These are phyloP conservation scores for Oryza meyeriana DNA, from an alignment of 176 grass and related monocot genomes.

Conservation along the genomic window DNA sequence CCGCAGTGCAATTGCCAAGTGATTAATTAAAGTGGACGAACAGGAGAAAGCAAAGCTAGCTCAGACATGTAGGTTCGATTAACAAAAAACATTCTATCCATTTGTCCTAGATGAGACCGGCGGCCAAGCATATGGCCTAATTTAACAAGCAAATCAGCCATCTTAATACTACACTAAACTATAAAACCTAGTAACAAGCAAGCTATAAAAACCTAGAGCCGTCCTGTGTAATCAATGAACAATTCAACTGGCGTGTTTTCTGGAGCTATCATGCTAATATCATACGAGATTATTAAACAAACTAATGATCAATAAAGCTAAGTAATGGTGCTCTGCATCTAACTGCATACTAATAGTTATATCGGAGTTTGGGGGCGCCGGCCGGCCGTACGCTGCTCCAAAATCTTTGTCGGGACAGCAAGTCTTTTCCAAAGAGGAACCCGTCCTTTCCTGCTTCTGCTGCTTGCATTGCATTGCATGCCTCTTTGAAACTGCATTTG, in stretches of 20 bases:
- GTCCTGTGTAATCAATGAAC: neutral
- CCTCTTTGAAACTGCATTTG: neutral
- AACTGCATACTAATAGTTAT: neutral
- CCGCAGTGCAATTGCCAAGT: neutral
- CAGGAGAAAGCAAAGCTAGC: neutral
- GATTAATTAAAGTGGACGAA: neutral
- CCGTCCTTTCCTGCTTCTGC: slow-evolving; percentile 33
- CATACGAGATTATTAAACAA: neutral
- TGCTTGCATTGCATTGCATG: neutral
- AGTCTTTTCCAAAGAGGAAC: slow-evolving; percentile 35
- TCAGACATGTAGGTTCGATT: neutral
- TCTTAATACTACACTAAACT: no score
- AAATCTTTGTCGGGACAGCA: slow-evolving; percentile 47
- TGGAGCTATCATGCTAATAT: neutral
- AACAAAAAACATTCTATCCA: neutral
- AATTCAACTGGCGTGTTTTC: neutral
- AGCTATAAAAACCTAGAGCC: neutral
- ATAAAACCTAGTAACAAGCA: no score
- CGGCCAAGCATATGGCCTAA: neutral
- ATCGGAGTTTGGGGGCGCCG: slow-evolving; percentile 29
- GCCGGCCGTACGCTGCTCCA: slow-evolving; percentile 29
- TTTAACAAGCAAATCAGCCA: no score
- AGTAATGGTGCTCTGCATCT: neutral
- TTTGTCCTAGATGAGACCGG: neutral
- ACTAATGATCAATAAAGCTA: neutral